phyloP scores from a whole-genome alignment of 257 asterid genomes.

The Catharanthus roseus region DNA sequence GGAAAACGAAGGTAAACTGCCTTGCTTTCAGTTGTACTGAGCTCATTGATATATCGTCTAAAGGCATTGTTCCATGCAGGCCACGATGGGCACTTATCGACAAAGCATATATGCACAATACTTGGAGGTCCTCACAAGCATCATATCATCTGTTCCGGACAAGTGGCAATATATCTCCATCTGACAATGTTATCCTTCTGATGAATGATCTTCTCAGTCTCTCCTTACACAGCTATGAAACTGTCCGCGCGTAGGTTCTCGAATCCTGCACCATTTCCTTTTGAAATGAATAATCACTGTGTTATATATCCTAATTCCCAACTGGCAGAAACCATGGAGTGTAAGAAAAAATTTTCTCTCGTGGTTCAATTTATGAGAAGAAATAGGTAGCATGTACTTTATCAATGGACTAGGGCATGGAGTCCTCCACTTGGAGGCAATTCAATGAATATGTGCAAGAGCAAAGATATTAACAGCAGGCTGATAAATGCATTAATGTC shows the following conservation, averaged over 20 bases:
- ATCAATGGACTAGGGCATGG: not conserved
- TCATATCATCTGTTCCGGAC: constrained; percentile 73
- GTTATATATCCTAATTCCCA: not conserved
- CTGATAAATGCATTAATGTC: not conserved
- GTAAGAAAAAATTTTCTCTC: not conserved
- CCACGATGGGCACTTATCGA: constrained; percentile 94
- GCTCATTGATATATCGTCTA: constrained; percentile 14
- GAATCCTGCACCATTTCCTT: not conserved
- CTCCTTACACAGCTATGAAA: constrained; percentile 85
- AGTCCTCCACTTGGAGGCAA: not conserved
- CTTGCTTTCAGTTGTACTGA: constrained; percentile 14
- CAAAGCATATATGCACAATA: constrained; percentile 88
- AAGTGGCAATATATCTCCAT: constrained; percentile 50
- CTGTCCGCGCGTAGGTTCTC: constrained; percentile 78
- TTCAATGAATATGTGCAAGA: not conserved
- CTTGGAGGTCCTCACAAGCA: constrained; percentile 98
- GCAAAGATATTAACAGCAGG: not conserved
- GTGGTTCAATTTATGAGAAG: constrained; percentile 1
- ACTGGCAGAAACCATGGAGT: constrained; percentile 1
- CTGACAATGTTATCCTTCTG: constrained; percentile 53
- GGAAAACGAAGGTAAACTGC: constrained; percentile 79
- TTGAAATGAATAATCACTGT: not conserved
- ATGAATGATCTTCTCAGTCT: constrained; percentile 85
- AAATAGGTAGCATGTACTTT: not conserved
- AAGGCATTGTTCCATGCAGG: constrained; percentile 36